Evolutionary conservation across 2,329 filamentous ascomycete genomes (phyloP).

Genomic region (Penicillium frequentans): DNA sequence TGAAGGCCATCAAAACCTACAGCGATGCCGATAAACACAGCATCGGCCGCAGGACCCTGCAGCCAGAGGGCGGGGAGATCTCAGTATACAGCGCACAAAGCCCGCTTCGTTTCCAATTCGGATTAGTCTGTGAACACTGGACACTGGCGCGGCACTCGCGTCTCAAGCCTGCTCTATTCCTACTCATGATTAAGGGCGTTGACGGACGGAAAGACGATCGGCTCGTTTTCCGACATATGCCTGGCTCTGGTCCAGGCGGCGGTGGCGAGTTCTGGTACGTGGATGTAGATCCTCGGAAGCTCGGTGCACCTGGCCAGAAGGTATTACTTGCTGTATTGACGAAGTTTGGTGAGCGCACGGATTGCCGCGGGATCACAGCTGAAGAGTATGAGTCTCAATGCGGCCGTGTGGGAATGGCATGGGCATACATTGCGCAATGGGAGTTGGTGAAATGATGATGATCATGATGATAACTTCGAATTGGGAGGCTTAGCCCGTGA

Average conservation of each 20-base stretch:
- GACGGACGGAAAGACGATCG: conserved; percentile 69
- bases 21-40: conserved; percentile 50
- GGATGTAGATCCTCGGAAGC: conserved; percentile 66
- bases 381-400: conserved; percentile 50
- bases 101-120: conserved; percentile 75
- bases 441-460: conserved; percentile 42
- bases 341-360: conserved; percentile 49
- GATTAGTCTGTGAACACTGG: conserved; percentile 80
- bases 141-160: conserved; percentile 65
- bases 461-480: not conserved
- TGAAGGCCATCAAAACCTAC: conserved; percentile 48
- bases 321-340: conserved; percentile 65
- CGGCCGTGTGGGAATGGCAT: conserved; percentile 50
- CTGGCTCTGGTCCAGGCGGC: conserved; percentile 46
- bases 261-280: conserved; percentile 80
- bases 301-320: conserved; percentile 69
- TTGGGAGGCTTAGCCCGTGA: not conserved
- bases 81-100: conserved; percentile 55
- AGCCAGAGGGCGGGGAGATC: conserved; percentile 62
- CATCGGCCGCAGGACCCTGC: conserved; percentile 58
- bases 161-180: conserved; percentile 61
- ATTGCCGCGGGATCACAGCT: conserved; percentile 54
- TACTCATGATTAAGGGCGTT: conserved; percentile 65
- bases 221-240: conserved; percentile 62
- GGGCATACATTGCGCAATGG: conserved; percentile 56